A percentile compares a stretch with the other conserved stretches of the same genome.
phyloP scores from a whole-genome alignment of 208 protist species.

The Tritrichomonas foetus region DNA sequence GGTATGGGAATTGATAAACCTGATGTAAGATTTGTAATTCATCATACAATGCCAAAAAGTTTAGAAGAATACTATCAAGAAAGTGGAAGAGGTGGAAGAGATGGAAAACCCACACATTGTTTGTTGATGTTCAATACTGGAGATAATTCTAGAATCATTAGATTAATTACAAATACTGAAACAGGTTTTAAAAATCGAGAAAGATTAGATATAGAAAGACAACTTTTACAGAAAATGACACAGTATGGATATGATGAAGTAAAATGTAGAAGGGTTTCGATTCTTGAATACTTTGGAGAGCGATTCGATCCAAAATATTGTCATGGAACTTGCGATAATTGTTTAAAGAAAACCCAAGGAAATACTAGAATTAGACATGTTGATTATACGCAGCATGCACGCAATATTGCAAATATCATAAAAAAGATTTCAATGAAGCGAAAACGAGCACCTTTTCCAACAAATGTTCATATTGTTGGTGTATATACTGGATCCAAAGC shows the following conservation, averaged over 20 bases:
- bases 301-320: neutral
- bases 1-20: conserved; percentile 64
- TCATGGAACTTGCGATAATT: conserved; percentile 35
- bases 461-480: neutral
- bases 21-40: conserved; percentile 57
- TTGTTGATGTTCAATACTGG: conserved; percentile 46
- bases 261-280: neutral
- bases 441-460: neutral
- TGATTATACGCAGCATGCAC: neutral
- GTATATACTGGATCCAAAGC: conserved; percentile 2
- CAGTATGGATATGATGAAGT: neutral
- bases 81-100: conserved; percentile 84
- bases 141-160: neutral
- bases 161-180: neutral
- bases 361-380: neutral
- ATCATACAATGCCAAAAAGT: conserved; percentile 53
- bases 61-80: conserved; percentile 76
- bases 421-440: neutral
- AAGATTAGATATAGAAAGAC: neutral
- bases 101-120: conserved; percentile 69
- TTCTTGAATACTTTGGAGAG: conserved; percentile 39
- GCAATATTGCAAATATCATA: neutral
- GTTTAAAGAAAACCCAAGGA: neutral
- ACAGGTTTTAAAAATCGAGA: neutral
- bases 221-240: neutral